These are phyloP conservation scores for Strigomonas culicis DNA, from an alignment of 208 protist genomes.

Conservation along the genomic window DNA sequence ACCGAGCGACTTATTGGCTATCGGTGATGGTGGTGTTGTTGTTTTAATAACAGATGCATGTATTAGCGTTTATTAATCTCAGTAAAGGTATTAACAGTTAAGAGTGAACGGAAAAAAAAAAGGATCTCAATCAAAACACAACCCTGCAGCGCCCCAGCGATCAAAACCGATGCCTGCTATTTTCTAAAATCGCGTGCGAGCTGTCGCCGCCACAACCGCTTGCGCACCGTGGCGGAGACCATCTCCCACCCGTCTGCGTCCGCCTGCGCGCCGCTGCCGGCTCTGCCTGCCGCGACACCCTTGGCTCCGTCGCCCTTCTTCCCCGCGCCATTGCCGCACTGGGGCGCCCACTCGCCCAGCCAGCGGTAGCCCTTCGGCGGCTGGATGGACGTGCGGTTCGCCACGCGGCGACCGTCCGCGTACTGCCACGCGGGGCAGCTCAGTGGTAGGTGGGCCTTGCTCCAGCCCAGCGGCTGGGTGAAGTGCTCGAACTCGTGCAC, in stretches of 20 bases:
- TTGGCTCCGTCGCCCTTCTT: no score
- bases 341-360: slow-evolving; percentile 36
- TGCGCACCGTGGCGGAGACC: not conserved
- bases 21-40: no score
- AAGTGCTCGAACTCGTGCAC: slow-evolving; percentile 63
- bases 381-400: slow-evolving; percentile 27
- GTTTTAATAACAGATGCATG: no score
- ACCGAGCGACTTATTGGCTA: no score
- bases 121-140: slow-evolving; percentile 9
- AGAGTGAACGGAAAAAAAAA: not conserved
- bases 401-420: slow-evolving; percentile 36
- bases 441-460: not conserved
- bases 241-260: slow-evolving; percentile 1
- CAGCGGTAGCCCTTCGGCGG: slow-evolving; percentile 55
- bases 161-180: not conserved
- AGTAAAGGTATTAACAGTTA: no score
- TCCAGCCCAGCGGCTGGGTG: slow-evolving; percentile 39
- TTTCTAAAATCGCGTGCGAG: slow-evolving; percentile 9
- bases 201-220: not conserved
- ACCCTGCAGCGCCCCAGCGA: no score
- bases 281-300: no score
- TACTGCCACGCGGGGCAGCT: slow-evolving; percentile 50
- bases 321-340: slow-evolving; percentile 14
- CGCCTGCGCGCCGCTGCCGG: not conserved
- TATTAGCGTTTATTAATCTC: no score